phyloP scores from a whole-genome alignment of 2,329 filamentous ascomycete species.

The Aspergillus sp. region DNA sequence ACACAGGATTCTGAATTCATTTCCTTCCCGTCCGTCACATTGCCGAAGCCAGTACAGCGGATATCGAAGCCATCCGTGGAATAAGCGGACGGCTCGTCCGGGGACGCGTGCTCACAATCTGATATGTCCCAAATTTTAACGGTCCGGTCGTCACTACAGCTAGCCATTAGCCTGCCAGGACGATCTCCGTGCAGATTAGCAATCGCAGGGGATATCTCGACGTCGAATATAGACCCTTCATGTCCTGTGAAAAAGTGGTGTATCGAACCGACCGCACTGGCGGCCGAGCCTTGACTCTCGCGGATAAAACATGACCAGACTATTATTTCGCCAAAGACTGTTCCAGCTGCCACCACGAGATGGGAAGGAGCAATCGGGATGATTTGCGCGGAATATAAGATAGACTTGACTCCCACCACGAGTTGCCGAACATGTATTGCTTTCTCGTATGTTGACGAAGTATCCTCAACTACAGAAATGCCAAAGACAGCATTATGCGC shows the following conservation, averaged over 20 bases:
- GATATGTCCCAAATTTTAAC: constrained; percentile 85
- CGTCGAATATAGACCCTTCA: constrained; percentile 91
- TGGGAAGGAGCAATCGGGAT: constrained; percentile 58
- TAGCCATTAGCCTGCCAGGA: constrained; percentile 68
- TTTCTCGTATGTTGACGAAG: constrained; percentile 17
- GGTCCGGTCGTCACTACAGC: constrained; percentile 92
- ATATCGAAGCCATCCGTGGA: constrained; percentile 36
- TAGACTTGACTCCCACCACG: constrained; percentile 66
- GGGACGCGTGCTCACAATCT: constrained; percentile 41
- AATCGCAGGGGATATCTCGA: constrained; percentile 68
- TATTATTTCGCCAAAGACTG: constrained; percentile 90
- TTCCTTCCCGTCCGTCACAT: constrained; percentile 33
- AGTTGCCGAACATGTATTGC: constrained; percentile 36
- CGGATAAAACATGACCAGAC: constrained; percentile 71
- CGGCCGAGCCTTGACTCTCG: constrained; percentile 8
- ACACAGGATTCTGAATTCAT: constrained; percentile 51
- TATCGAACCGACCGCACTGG: constrained; percentile 37
- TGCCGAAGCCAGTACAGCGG: constrained; percentile 65
- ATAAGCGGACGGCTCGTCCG: constrained; percentile 34
- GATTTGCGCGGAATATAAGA: constrained; percentile 82
- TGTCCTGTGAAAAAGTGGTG: constrained; percentile 67
- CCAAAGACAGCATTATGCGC: constrained; percentile 80
- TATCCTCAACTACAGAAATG: constrained; percentile 34
- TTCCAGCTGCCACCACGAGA: constrained; percentile 80
- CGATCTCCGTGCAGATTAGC: constrained; percentile 35